A percentile compares a stretch with the other conserved stretches of the same genome.
Evolutionary conservation across 2,329 filamentous ascomycete species (phyloP).

Genomic region (Neofusicoccum cordaticola): DNA sequence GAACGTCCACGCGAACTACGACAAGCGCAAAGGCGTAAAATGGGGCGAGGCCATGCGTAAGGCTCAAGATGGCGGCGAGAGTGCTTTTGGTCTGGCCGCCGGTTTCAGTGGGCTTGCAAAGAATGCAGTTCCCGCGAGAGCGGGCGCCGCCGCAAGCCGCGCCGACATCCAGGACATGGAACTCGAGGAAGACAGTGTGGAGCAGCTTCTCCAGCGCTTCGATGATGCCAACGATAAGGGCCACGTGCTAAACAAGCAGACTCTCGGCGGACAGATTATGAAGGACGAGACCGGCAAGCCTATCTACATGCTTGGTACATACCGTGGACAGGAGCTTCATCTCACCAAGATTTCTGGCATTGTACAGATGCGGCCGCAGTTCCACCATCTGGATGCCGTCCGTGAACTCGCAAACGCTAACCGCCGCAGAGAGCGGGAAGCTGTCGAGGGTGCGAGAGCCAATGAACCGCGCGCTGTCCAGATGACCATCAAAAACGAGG

Average conservation of each 20-base stretch:
- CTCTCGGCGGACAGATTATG: constrained; percentile 77
- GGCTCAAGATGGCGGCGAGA: constrained; percentile 42
- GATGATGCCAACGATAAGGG: constrained; percentile 66
- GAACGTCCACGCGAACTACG: constrained; percentile 69
- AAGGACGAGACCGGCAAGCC: constrained; percentile 67
- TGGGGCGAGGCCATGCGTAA: constrained; percentile 76
- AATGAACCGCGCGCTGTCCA: constrained; percentile 73
- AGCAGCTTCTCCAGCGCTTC: constrained; percentile 52
- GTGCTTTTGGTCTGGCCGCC: constrained; percentile 46
- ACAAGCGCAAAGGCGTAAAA: constrained; percentile 74
- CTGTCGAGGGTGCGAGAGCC: constrained; percentile 41
- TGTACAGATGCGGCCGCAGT: constrained; percentile 85
- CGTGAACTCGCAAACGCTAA: constrained; percentile 65
- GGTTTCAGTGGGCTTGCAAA: constrained; percentile 33
- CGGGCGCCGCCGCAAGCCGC: constrained; percentile 21
- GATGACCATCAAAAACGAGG: constrained; percentile 78
- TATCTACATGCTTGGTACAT: constrained; percentile 87
- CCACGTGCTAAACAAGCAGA: constrained; percentile 75
- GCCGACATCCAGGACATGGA: constrained; percentile 19
- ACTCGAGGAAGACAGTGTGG: constrained; percentile 65
- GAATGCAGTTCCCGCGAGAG: constrained; percentile 19
- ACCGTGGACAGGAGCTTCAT: constrained; percentile 78
- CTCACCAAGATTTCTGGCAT: constrained; percentile 79
- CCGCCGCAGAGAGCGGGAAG: constrained; percentile 45
- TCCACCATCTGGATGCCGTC: constrained; percentile 86